Evolutionary conservation across 345 rosid species (phyloP).

Genomic region (Xanthoceras sorbifolium): DNA sequence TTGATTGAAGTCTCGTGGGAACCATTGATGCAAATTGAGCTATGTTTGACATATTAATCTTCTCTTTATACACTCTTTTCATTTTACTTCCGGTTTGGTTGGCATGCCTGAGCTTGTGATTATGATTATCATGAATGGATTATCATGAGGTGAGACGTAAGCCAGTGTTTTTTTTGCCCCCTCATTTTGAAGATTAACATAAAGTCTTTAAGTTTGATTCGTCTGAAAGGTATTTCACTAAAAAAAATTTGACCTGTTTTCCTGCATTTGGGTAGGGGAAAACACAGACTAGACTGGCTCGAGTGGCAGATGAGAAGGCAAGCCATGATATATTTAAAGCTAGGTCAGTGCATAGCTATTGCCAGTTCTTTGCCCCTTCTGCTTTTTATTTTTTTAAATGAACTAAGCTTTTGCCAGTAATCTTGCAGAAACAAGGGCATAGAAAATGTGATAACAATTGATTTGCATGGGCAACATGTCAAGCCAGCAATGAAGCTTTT

Average conservation of each 20-base stretch:
- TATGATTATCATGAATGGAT: background rate
- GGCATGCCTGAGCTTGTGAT: background rate
- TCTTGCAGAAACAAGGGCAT: conserved; percentile 74
- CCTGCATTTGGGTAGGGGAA: conserved; percentile 54
- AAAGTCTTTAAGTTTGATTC: background rate
- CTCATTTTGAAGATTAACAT: conserved; percentile 4
- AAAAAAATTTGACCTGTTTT: conserved; percentile 19
- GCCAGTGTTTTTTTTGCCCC: background rate
- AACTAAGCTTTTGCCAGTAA: conserved; percentile 24
- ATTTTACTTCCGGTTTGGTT: background rate
- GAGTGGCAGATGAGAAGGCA: conserved; percentile 80
- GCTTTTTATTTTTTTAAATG: conserved; percentile 12
- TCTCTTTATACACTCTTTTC: background rate
- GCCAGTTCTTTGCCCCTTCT: background rate
- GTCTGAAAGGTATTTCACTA: background rate
- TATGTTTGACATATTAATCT: background rate
- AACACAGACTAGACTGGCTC: conserved; percentile 53
- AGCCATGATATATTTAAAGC: conserved; percentile 82
- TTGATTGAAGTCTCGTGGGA: background rate
- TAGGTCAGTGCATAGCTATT: conserved; percentile 51
- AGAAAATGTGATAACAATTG: conserved; percentile 84
- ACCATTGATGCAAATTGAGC: background rate
- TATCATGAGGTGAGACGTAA: too few species aligned
- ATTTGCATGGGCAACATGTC: conserved; percentile 95
- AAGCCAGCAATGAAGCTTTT: conserved; percentile 80